phyloP scores from a whole-genome alignment of 306 rosid species.

The Luffa acutangula region DNA sequence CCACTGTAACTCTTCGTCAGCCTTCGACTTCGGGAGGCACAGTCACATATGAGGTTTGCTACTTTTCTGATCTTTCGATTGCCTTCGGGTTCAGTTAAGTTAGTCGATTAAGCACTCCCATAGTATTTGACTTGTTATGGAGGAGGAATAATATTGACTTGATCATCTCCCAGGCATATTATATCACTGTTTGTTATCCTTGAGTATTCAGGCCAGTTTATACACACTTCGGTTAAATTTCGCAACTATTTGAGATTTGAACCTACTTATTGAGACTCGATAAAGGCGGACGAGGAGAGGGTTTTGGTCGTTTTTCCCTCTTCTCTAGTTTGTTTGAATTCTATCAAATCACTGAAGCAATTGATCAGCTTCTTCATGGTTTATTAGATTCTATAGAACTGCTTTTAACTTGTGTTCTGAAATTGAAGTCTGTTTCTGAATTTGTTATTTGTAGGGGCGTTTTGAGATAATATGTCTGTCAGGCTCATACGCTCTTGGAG shows the following conservation, averaged over 20 bases:
- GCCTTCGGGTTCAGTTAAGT: background rate
- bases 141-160: too few species aligned
- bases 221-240: background rate
- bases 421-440: constrained; percentile 1
- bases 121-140: background rate
- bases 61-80: background rate
- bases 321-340: background rate
- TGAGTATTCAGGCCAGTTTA: background rate
- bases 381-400: background rate
- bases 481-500: constrained; percentile 68
- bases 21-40: constrained; percentile 86
- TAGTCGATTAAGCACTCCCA: background rate
- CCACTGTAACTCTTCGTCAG: constrained; percentile 86
- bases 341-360: background rate
- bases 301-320: background rate
- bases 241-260: too few species aligned
- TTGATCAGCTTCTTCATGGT: background rate
- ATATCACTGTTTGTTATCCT: background rate
- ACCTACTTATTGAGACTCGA: too few species aligned
- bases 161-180: too few species aligned
- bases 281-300: too few species aligned
- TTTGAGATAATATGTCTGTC: constrained; percentile 83
- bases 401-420: background rate
- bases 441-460: constrained; percentile 54
- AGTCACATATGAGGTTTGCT: constrained; percentile 74